Base-by-base conservation (phyloP, 805 yeast species). In the Candida dendrica region DNA sequence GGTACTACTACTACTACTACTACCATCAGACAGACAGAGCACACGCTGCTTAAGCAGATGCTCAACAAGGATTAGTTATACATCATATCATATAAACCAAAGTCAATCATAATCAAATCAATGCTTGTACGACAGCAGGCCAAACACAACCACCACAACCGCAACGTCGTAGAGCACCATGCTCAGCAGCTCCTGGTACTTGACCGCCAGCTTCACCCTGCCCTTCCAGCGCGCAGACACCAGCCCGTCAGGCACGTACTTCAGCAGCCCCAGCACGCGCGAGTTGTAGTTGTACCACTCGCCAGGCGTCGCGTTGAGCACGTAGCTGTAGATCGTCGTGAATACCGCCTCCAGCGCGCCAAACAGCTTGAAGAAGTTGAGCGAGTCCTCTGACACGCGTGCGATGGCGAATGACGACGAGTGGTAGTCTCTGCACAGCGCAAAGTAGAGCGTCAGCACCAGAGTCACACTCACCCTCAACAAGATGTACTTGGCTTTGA, bases 81-180 rank as follows among this genome's bases (percentile, higher is more conserved):
- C 24, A 22, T 6, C 24, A n/a, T n/a, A n/a, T n/a, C n/a, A n/a
- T n/a, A n/a, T n/a, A n/a, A n/a, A n/a, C n/a, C n/a, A n/a, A n/a
- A n/a, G n/a, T n/a, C n/a, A n/a, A n/a, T n/a, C 8, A 22, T 8
- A 22, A 22, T 22, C 8, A 22, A 6, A 24, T 41, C 35, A 49
- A 35, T 47, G 43, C 34, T 52, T 16, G 38, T 42, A 44, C 17
- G 52, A 48, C 30, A 52, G 35, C 9, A 50, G 3, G 4, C 57
- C 59, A 44, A 50, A 51, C 10, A 48, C 34, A 2, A 56, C 46
- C 34, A 56, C 34, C 9, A 55, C 34, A 19, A 46, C 43, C 38
- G 52, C 43, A 10, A 52, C 16, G 42, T 55, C 61, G 41, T 55
- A 56, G 37, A 52, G n/a, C 8, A 48, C 39, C 35, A 55, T 34